phyloP scores from a whole-genome alignment of 768 basidiomycete genomes.

The Psilocybe subaeruginosa region DNA sequence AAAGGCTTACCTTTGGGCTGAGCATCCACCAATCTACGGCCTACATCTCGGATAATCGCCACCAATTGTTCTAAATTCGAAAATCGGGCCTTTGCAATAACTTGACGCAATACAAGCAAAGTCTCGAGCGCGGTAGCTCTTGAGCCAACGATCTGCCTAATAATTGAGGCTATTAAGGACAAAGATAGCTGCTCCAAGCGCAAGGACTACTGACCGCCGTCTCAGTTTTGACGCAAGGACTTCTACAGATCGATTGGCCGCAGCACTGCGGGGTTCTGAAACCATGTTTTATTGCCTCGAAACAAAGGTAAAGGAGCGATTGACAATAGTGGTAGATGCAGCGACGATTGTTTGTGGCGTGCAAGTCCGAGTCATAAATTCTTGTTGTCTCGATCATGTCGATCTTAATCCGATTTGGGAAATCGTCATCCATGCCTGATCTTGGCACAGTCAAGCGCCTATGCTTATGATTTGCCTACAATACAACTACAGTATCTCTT shows the following conservation, averaged over 20 bases:
- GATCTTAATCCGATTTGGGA: slow-evolving; percentile 24
- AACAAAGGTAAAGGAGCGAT: neutral
- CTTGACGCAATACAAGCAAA: slow-evolving; percentile 83
- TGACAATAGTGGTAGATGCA: neutral
- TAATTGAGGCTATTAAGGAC: slow-evolving; percentile 18
- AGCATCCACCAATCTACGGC: slow-evolving; percentile 81
- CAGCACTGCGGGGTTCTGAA: slow-evolving; percentile 35
- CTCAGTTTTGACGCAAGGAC: slow-evolving; percentile 69
- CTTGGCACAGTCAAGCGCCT: neutral
- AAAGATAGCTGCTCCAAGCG: slow-evolving; percentile 13
- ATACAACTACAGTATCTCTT: too few relatives aligned
- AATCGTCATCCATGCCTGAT: neutral
- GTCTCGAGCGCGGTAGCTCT: slow-evolving; percentile 90
- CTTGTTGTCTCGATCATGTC: slow-evolving; percentile 19
- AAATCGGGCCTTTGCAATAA: slow-evolving; percentile 86
- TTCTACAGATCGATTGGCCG: slow-evolving; percentile 66
- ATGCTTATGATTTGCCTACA: neutral
- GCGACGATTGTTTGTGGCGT: neutral
- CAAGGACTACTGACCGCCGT: slow-evolving; percentile 58
- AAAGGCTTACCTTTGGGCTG: slow-evolving; percentile 84
- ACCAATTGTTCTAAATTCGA: slow-evolving; percentile 86
- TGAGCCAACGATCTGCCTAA: slow-evolving; percentile 91
- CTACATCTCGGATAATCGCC: slow-evolving; percentile 76
- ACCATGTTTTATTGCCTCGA: slow-evolving; percentile 37
- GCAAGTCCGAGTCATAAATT: slow-evolving; percentile 26